Evolutionary conservation across 495 filamentous ascomycete genomes (phyloP).

Genomic region (Apodospora peruviana): DNA sequence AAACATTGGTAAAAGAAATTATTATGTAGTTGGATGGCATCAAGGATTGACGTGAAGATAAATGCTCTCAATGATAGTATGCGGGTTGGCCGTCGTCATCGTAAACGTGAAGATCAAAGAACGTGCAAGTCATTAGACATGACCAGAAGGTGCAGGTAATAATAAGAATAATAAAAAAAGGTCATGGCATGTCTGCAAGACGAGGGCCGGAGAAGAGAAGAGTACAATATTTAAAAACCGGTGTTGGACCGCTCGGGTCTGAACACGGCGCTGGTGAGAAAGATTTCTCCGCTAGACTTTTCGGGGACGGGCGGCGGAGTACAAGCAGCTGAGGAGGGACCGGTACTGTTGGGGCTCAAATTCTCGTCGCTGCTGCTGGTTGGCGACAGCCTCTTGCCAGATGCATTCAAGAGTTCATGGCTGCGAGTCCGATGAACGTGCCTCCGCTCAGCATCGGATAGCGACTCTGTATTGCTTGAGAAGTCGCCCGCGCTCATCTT

Average conservation of each 20-base stretch:
- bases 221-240: background rate
- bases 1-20: no score
- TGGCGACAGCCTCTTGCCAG: constrained; percentile 12
- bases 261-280: constrained; percentile 42
- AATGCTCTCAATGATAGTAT: background rate
- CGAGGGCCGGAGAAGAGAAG: background rate
- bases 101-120: background rate
- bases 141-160: background rate
- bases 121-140: background rate
- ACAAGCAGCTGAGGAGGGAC: constrained; percentile 10
- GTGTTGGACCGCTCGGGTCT: constrained; percentile 8
- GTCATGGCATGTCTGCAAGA: background rate
- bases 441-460: constrained; percentile 22
- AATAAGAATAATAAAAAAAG: background rate
- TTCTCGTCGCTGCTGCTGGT: constrained; percentile 17
- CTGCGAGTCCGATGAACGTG: constrained; percentile 33
- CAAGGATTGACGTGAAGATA: no score
- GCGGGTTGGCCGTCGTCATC: background rate
- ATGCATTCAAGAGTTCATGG: constrained; percentile 30
- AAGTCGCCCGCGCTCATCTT: constrained; percentile 35
- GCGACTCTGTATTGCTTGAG: constrained; percentile 6
- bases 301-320: constrained; percentile 5
- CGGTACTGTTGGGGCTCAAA: constrained; percentile 13
- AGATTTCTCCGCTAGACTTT: constrained; percentile 22
- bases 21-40: no score